A percentile compares a stretch with the other conserved stretches of the same genome.
Evolutionary conservation across 495 filamentous ascomycete species (phyloP).

Genomic region (Aspergillus nanangensis): DNA sequence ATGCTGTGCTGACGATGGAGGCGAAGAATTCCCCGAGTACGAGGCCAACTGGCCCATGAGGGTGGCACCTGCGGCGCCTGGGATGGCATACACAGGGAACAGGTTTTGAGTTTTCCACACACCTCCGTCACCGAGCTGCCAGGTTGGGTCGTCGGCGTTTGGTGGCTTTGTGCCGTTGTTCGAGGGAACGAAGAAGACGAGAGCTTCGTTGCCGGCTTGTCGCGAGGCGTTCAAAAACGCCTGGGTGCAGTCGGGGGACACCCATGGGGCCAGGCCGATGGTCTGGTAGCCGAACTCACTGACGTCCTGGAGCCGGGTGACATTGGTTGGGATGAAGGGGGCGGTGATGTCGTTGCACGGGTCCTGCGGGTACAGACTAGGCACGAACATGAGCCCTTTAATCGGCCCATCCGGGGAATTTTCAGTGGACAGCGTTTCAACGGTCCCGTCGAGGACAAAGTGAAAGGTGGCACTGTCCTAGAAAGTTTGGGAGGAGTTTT

Average conservation of each 20-base stretch:
- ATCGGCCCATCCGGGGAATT: slow-evolving; percentile 50
- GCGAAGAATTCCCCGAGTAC: slow-evolving; percentile 73
- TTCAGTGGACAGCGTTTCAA: slow-evolving; percentile 67
- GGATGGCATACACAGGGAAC: slow-evolving; percentile 83
- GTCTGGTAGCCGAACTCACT: slow-evolving; percentile 48
- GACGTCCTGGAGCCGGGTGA: slow-evolving; percentile 65
- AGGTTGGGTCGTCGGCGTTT: slow-evolving; percentile 47
- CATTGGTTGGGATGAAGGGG: slow-evolving; percentile 64
- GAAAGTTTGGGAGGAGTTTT: too few species aligned
- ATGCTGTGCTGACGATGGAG: slow-evolving; percentile 23
- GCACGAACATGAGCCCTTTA: slow-evolving; percentile 78
- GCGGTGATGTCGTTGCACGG: slow-evolving; percentile 56
- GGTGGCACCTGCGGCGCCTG: slow-evolving; percentile 55
- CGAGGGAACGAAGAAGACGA: slow-evolving; percentile 72
- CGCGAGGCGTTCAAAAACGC: slow-evolving; percentile 63
- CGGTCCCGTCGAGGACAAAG: slow-evolving; percentile 51
- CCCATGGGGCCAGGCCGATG: slow-evolving; percentile 90
- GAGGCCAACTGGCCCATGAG: slow-evolving; percentile 68
- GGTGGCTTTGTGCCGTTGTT: slow-evolving; percentile 58
- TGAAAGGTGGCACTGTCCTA: slow-evolving; percentile 64
- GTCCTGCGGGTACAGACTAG: slow-evolving; percentile 52
- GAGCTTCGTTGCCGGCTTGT: slow-evolving; percentile 51
- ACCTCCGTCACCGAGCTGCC: slow-evolving; percentile 61
- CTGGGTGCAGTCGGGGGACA: slow-evolving; percentile 61
- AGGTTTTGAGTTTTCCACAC: slow-evolving; percentile 58